Percentiles rank a stretch among this genome's conserved stretches.
These are phyloP conservation scores for Penicillium arizonense DNA, from an alignment of 495 filamentous ascomycete genomes.

Conservation along the genomic window DNA sequence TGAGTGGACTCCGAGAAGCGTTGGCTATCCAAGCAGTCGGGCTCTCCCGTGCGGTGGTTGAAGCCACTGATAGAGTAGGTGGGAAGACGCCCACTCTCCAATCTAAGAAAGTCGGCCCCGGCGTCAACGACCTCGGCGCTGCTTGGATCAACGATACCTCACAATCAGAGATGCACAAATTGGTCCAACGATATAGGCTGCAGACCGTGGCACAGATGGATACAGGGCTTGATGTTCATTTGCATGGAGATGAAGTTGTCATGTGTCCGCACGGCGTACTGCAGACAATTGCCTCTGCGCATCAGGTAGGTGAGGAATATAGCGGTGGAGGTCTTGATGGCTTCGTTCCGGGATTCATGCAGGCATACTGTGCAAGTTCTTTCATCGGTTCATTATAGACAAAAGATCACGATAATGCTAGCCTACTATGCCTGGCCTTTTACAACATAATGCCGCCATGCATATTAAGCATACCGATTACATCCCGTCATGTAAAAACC, in stretches of 20 bases:
- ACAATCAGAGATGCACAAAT: background rate
- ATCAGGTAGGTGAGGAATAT: no score
- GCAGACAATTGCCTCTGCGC: no score
- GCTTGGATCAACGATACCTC: conserved; percentile 18
- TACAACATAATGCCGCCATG: no score
- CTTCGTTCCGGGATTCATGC: no score
- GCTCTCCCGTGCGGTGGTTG: conserved; percentile 37
- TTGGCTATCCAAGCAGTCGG: conserved; percentile 36
- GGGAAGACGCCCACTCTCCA: conserved; percentile 41
- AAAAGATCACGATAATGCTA: no score
- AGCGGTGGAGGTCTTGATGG: no score
- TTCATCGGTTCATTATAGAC: no score
- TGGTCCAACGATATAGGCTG: background rate
- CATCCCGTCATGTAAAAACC: no score
- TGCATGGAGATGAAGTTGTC: background rate
- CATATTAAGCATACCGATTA: no score
- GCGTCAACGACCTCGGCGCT: conserved; percentile 43
- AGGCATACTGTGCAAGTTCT: no score
- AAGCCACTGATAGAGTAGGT: conserved; percentile 46
- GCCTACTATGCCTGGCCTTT: no score
- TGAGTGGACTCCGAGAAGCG: conserved; percentile 50
- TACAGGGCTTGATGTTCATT: background rate
- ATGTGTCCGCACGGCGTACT: background rate
- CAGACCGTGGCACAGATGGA: background rate
- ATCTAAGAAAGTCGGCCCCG: conserved; percentile 12